Conservation (phyloP, 2,329 filamentous ascomycete genomes). For the Tolypocladium tropicale region DNA sequence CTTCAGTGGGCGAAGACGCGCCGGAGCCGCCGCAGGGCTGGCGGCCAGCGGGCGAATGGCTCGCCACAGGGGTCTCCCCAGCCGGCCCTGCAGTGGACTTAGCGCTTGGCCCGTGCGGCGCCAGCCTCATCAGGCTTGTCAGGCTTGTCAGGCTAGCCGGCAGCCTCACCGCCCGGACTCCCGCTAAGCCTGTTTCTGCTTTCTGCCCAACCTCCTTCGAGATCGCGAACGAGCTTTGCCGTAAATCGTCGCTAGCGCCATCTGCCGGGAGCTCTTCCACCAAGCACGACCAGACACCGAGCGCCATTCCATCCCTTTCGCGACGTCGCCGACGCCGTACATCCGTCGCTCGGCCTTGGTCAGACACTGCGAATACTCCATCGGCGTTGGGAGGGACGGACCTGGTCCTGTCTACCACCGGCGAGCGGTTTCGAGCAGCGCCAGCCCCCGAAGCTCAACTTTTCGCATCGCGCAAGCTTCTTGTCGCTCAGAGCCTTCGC, state of each 20-base stretch:
- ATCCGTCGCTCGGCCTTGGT: neutral
- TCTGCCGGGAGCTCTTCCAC: neutral
- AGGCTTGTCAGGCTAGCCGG: too few relatives aligned
- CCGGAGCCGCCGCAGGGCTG: neutral
- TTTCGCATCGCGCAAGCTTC: neutral
- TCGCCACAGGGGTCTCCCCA: neutral
- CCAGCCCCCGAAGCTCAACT: neutral
- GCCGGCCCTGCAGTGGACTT: neutral
- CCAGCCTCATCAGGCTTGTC: neutral
- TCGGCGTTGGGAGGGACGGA: neutral
- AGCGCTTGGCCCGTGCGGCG: neutral
- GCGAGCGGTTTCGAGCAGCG: neutral
- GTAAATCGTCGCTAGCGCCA: conserved; percentile 1
- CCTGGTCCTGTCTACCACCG: neutral
- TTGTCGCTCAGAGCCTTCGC: neutral
- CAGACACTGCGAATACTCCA: neutral
- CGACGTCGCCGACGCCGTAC: neutral
- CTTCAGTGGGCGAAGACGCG: neutral
- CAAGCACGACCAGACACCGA: neutral
- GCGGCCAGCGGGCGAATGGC: neutral
- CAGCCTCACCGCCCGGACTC: conserved; percentile 5
- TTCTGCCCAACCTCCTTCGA: conserved; percentile 8
- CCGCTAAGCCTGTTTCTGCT: conserved; percentile 3
- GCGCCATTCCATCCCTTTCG: neutral
- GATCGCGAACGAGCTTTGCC: conserved; percentile 9